These are phyloP conservation scores for Mucor racemosus DNA, from an alignment of 371 early-diverging fungal species.

Conservation along the genomic window DNA sequence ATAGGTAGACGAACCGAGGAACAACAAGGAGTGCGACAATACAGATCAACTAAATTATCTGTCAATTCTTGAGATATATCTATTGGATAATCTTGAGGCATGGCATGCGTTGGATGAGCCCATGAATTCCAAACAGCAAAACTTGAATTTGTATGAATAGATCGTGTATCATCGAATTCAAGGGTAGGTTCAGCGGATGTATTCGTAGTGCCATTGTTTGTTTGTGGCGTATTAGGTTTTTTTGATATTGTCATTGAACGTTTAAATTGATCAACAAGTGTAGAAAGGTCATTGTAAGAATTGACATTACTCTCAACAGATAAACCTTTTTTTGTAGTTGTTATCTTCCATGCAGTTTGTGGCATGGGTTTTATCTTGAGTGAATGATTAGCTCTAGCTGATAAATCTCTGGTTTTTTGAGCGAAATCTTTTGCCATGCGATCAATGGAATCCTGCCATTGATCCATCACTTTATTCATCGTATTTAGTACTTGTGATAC, in stretches of 20 bases:
- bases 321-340: conserved; percentile 32
- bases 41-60: conserved; percentile 43
- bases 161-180: conserved; percentile 15
- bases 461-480: conserved; percentile 50
- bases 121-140: conserved; percentile 45
- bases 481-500: conserved; percentile 41
- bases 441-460: conserved; percentile 41
- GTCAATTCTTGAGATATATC: conserved; percentile 47
- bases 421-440: conserved; percentile 34
- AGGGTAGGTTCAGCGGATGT: not conserved
- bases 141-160: conserved; percentile 26
- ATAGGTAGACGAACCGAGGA: conserved; percentile 42
- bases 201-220: not conserved
- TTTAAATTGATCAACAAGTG: conserved; percentile 42
- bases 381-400: conserved; percentile 8
- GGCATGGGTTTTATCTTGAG: conserved; percentile 45
- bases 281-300: conserved; percentile 38
- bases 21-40: conserved; percentile 52
- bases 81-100: conserved; percentile 47
- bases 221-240: conserved; percentile 3
- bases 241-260: conserved; percentile 20
- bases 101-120: conserved; percentile 26
- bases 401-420: conserved; percentile 31
- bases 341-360: conserved; percentile 51
- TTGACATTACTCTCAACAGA: conserved; percentile 43